phyloP scores from a whole-genome alignment of 768 basidiomycete species.

The Hygrophorus russula region DNA sequence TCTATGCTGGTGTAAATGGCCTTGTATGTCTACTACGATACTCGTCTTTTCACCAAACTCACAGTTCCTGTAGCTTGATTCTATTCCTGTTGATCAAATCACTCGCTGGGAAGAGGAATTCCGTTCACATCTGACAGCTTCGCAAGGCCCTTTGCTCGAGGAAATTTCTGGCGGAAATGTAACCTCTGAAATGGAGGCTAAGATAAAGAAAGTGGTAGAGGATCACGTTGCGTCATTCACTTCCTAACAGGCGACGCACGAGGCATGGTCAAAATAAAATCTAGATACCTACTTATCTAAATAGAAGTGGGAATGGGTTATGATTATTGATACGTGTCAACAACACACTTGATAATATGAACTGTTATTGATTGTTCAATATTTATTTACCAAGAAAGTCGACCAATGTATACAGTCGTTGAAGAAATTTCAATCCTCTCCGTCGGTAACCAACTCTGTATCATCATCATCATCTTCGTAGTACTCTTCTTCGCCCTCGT shows the following conservation, averaged over 20 bases:
- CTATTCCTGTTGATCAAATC: slow-evolving; percentile 92
- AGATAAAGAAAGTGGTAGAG: slow-evolving; percentile 93
- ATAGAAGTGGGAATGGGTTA: too few relatives aligned
- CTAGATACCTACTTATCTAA: not conserved
- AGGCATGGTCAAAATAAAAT: not conserved
- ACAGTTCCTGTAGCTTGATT: slow-evolving; percentile 56
- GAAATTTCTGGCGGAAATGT: slow-evolving; percentile 80
- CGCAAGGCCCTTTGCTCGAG: slow-evolving; percentile 66
- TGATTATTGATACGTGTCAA: too few relatives aligned
- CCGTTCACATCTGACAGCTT: slow-evolving; percentile 73
- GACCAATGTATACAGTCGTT: not conserved
- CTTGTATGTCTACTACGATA: slow-evolving; percentile 42
- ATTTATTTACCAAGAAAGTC: not conserved
- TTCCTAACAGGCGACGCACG: slow-evolving; percentile 23
- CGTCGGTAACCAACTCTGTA: slow-evolving; percentile 24
- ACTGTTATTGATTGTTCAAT: not conserved
- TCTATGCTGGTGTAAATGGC: slow-evolving; percentile 99
- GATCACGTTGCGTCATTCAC: slow-evolving; percentile 79
- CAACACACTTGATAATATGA: too few relatives aligned
- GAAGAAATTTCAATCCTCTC: slow-evolving; percentile 11
- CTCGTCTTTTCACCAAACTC: not conserved
- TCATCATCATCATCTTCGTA: slow-evolving; percentile 47
- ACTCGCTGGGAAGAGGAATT: slow-evolving; percentile 88
- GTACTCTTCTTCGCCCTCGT: slow-evolving; percentile 48
- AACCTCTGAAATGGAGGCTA: slow-evolving; percentile 80